A percentile compares a stretch with the other conserved stretches of the same genome.
Conservation (phyloP, 129 eudicot genomes). For the Scalesia atractyloides region DNA sequence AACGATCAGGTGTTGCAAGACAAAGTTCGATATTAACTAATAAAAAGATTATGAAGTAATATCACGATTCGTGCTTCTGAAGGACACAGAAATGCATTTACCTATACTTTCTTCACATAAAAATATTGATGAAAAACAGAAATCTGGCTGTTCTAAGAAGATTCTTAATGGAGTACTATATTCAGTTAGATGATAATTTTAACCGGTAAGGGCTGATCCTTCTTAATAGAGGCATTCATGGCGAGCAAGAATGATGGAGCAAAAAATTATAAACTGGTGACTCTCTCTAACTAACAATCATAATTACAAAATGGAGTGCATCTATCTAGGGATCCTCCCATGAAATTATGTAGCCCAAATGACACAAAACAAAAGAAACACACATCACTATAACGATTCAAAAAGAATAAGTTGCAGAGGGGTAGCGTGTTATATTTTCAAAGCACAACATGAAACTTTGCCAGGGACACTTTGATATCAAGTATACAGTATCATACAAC, state of each 20-base stretch:
- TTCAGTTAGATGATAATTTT: background rate
- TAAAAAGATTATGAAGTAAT: slow-evolving; percentile 7
- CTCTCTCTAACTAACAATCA: slow-evolving; percentile 8
- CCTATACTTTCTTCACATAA: slow-evolving; percentile 1
- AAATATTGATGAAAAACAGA: slow-evolving; percentile 7
- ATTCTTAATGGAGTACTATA: slow-evolving; percentile 6
- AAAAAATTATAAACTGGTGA: slow-evolving; percentile 4
- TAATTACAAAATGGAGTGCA: background rate
- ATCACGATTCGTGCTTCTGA: slow-evolving; percentile 15
- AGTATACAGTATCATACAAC: background rate
- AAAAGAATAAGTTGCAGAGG: background rate
- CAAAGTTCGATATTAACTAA: slow-evolving; percentile 5
- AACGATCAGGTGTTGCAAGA: slow-evolving; percentile 9
- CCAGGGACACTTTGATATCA: slow-evolving; percentile 6
- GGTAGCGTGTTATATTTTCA: background rate
- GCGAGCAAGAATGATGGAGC: slow-evolving; percentile 10
- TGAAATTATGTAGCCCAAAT: slow-evolving; percentile 1
- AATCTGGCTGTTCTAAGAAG: background rate
- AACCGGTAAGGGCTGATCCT: slow-evolving; percentile 6
- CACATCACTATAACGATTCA: slow-evolving; percentile 6
- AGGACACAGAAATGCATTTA: slow-evolving; percentile 1
- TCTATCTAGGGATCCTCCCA: slow-evolving; percentile 22
- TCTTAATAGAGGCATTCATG: background rate
- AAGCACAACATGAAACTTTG: background rate
- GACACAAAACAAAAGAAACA: background rate